phyloP scores from a whole-genome alignment of 2,329 filamentous ascomycete species.

The Aspergillus sp. region DNA sequence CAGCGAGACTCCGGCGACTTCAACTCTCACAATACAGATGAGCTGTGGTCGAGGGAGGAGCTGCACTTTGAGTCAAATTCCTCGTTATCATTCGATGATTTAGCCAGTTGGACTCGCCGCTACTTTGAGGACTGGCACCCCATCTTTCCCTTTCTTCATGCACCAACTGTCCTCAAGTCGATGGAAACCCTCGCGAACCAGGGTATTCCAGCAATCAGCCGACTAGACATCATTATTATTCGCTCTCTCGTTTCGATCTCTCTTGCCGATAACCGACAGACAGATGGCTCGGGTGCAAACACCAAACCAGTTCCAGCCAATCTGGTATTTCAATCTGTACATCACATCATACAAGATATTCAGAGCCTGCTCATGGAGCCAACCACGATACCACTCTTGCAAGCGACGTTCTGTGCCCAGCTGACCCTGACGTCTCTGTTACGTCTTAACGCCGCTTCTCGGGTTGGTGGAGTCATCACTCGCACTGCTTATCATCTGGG shows the following conservation, averaged over 20 bases:
- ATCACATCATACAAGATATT: constrained; percentile 54
- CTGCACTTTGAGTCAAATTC: constrained; percentile 34
- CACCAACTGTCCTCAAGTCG: constrained; percentile 51
- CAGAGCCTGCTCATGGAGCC: constrained; percentile 51
- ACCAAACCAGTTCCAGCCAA: constrained; percentile 42
- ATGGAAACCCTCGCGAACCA: constrained; percentile 48
- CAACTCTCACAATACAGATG: constrained; percentile 3
- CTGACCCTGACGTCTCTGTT: constrained; percentile 59
- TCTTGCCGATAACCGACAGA: constrained; percentile 55
- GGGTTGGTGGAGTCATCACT: constrained; percentile 57
- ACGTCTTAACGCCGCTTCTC: constrained; percentile 58
- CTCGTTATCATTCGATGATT: constrained; percentile 51
- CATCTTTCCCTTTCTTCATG: constrained; percentile 59
- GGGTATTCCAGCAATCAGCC: constrained; percentile 32
- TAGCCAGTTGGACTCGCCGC: constrained; percentile 53
- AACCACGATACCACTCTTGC: constrained; percentile 50
- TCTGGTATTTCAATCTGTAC: constrained; percentile 53
- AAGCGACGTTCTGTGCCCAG: constrained; percentile 57
- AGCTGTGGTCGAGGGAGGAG: constrained; percentile 36
- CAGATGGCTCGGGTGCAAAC: constrained; percentile 12
- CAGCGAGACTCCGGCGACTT: constrained; percentile 22
- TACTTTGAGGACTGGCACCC: constrained; percentile 63
- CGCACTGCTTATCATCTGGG: constrained; percentile 60
- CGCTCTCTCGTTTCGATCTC: constrained; percentile 57
- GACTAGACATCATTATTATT: constrained; percentile 46